Percentiles rank a stretch among this genome's conserved stretches.
phyloP scores from a whole-genome alignment of 179 eudicot genomes.

The Actinidia arguta region DNA sequence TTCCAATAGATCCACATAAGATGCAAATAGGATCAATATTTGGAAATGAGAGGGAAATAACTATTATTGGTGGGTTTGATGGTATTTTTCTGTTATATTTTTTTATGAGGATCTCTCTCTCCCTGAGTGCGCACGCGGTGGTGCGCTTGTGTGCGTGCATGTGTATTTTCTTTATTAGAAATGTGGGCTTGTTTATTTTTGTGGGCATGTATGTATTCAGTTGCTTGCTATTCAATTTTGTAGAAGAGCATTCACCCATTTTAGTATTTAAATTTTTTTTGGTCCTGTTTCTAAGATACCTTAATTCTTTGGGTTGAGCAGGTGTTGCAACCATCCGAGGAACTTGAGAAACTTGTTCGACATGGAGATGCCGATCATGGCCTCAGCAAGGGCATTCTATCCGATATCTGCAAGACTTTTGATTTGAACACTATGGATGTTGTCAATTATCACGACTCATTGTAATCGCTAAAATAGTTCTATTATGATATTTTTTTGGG shows the following conservation, averaged over 20 bases:
- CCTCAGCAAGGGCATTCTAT: conserved; percentile 51
- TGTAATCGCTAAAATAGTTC: conserved; percentile 23
- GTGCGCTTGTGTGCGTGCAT: background rate
- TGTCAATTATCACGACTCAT: conserved; percentile 56
- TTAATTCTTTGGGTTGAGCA: conserved; percentile 19
- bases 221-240: background rate
- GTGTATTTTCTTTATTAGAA: background rate
- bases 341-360: conserved; percentile 64
- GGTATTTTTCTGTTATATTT: too few species aligned
- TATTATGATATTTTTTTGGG: too few species aligned
- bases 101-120: too few species aligned
- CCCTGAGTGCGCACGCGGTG: too few species aligned
- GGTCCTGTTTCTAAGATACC: background rate
- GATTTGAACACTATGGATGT: conserved; percentile 71
- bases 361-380: conserved; percentile 47
- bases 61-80: background rate
- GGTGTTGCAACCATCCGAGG: conserved; percentile 80
- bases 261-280: background rate
- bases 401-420: conserved; percentile 72
- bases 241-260: background rate
- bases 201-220: background rate
- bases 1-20: background rate
- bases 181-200: background rate
- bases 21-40: background rate
- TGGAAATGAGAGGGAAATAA: background rate